Evolutionary conservation across 305 asterid species (phyloP).

Genomic region (Plantago coronopus): DNA sequence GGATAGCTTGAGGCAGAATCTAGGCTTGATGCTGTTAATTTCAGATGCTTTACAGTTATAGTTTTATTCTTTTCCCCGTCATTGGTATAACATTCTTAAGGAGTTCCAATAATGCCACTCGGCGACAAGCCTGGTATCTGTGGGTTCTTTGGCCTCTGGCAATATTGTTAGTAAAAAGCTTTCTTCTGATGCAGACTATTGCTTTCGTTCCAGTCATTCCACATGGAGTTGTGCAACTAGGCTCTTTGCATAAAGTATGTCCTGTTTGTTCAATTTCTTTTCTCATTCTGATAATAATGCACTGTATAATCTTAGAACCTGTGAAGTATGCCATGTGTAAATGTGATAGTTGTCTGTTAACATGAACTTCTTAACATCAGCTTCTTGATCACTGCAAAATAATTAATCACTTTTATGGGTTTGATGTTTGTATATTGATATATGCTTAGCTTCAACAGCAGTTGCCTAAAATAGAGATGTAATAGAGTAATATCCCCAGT

Average conservation of each 20-base stretch:
- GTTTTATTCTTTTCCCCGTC: too few species aligned
- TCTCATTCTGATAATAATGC: not conserved
- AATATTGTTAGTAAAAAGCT: slow-evolving; percentile 11
- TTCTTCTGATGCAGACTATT: slow-evolving; percentile 62
- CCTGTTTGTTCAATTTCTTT: slow-evolving; percentile 18
- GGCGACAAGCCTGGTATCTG: not conserved
- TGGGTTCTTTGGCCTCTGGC: slow-evolving; percentile 13
- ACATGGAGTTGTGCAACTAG: slow-evolving; percentile 84
- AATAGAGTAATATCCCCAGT: not conserved
- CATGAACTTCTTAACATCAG: too few species aligned
- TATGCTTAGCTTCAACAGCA: too few species aligned
- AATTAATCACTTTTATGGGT: too few species aligned
- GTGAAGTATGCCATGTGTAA: not conserved
- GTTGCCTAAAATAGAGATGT: too few species aligned
- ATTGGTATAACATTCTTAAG: too few species aligned
- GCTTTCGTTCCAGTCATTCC: slow-evolving; percentile 83
- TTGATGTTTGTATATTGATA: too few species aligned
- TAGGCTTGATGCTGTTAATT: too few species aligned
- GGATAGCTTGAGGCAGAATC: too few species aligned
- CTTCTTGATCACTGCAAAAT: too few species aligned
- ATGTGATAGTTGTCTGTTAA: not conserved
- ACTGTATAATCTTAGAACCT: not conserved
- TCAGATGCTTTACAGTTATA: too few species aligned
- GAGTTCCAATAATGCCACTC: too few species aligned
- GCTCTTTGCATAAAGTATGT: slow-evolving; percentile 70